phyloP scores from a whole-genome alignment of 139 green algal species.

The Trebouxia sp. region DNA sequence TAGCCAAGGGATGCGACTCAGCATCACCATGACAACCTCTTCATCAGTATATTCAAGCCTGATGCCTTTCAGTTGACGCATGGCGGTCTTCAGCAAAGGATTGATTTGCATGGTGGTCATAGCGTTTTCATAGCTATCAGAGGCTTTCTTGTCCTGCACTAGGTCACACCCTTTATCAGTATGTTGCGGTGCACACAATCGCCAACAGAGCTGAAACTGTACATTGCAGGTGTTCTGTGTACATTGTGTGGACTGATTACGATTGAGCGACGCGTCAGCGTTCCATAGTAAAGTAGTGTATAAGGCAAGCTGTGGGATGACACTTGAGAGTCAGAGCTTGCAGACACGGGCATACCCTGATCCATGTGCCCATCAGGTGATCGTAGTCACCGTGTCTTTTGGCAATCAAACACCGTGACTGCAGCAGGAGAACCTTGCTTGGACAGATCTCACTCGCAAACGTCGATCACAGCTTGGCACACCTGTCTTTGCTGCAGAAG shows the following conservation, averaged over 20 bases:
- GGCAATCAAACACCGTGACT: background rate
- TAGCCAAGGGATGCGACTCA: background rate
- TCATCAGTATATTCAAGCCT: background rate
- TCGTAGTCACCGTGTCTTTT: background rate
- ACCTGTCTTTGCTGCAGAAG: background rate
- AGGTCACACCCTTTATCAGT: too few relatives aligned
- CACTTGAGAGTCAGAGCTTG: background rate
- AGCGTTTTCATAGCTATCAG: slow-evolving; percentile 10
- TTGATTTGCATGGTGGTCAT: slow-evolving; percentile 13
- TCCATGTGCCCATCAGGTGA: background rate
- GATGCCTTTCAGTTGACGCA: slow-evolving; percentile 17
- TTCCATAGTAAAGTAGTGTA: too few relatives aligned
- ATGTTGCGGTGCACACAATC: too few relatives aligned
- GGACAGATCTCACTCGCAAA: too few relatives aligned
- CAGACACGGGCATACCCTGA: background rate
- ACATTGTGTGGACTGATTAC: too few relatives aligned
- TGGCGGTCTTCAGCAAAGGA: background rate
- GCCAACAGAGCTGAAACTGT: too few relatives aligned
- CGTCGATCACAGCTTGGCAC: too few relatives aligned
- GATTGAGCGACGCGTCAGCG: too few relatives aligned
- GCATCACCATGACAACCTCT: background rate
- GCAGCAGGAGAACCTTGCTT: background rate
- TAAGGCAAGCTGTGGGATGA: background rate
- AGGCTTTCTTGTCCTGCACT: slow-evolving; percentile 4
- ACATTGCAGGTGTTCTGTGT: too few relatives aligned